Evolutionary conservation across 2,329 filamentous ascomycete genomes (phyloP).

Genomic region (Phaeomoniella chlamydospora): DNA sequence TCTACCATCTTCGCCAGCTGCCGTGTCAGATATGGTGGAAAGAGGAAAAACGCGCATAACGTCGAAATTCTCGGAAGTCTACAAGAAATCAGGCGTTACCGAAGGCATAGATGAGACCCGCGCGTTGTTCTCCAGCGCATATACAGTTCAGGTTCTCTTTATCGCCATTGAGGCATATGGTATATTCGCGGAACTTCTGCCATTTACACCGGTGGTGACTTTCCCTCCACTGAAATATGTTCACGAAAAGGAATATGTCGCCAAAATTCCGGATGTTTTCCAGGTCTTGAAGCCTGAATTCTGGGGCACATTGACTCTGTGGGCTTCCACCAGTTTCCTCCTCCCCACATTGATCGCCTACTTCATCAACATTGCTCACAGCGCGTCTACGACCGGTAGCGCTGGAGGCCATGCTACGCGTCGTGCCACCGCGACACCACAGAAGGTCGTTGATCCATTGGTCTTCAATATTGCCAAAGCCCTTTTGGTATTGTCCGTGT

Average conservation of each 20-base stretch:
- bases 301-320: slow-evolving; percentile 70
- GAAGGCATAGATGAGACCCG: slow-evolving; percentile 47
- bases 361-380: slow-evolving; percentile 69
- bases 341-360: slow-evolving; percentile 62
- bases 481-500: slow-evolving; percentile 66
- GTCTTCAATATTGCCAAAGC: slow-evolving; percentile 85
- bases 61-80: slow-evolving; percentile 18
- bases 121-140: slow-evolving; percentile 53
- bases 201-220: slow-evolving; percentile 54
- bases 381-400: slow-evolving; percentile 23
- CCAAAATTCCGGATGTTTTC: slow-evolving; percentile 65
- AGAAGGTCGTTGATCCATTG: slow-evolving; percentile 56
- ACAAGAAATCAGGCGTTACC: slow-evolving; percentile 19
- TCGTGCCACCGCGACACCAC: slow-evolving; percentile 12
- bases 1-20: slow-evolving; percentile 67
- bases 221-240: neutral
- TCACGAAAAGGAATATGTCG: slow-evolving; percentile 16
- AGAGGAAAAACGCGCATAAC: slow-evolving; percentile 32
- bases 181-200: slow-evolving; percentile 56
- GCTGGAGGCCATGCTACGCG: slow-evolving; percentile 21
- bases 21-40: slow-evolving; percentile 64
- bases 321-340: slow-evolving; percentile 57
- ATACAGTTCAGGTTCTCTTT: slow-evolving; percentile 54
- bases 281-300: slow-evolving; percentile 54
- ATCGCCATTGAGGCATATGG: slow-evolving; percentile 55